Evolutionary conservation across 2,329 filamentous ascomycete genomes (phyloP).

Genomic region (Penicillium capsulatum): DNA sequence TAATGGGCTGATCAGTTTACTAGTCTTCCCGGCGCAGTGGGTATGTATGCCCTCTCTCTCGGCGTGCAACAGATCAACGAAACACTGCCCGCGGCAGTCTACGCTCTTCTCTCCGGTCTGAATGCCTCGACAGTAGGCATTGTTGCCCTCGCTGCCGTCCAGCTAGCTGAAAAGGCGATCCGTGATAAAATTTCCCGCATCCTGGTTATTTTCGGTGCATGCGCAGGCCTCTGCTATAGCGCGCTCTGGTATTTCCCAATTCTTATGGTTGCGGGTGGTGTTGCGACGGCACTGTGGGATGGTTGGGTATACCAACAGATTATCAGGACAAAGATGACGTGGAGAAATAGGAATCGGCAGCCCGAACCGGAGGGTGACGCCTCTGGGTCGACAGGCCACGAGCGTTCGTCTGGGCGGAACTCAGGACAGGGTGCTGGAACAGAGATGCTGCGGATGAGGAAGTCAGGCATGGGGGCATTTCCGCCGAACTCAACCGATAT

Average conservation of each 20-base stretch:
- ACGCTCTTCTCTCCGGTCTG: conserved; percentile 66
- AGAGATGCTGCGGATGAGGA: no score
- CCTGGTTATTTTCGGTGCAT: conserved; percentile 60
- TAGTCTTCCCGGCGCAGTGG: conserved; percentile 64
- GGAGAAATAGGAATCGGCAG: conserved; percentile 16
- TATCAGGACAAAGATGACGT: conserved; percentile 26
- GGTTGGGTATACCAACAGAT: conserved; percentile 48
- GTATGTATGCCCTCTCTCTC: conserved; percentile 64
- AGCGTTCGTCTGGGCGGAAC: no score
- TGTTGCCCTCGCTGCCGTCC: conserved; percentile 64
- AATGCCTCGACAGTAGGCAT: conserved; percentile 70
- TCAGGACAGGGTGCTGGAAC: no score
- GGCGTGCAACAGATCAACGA: conserved; percentile 60
- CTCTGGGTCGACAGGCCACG: no score
- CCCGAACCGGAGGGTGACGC: conserved; percentile 14
- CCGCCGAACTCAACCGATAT: conserved; percentile 2
- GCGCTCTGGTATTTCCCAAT: conserved; percentile 71
- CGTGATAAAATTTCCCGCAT: conserved; percentile 60
- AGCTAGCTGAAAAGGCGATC: conserved; percentile 64
- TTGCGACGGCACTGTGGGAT: conserved; percentile 55
- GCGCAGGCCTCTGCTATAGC: conserved; percentile 65
- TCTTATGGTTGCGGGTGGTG: conserved; percentile 56
- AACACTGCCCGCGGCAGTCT: conserved; percentile 58
- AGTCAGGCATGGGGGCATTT: no score
- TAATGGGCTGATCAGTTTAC: no score